Percentiles rank a stretch among this genome's conserved stretches.
These are phyloP conservation scores for Bonia amplexicaulis DNA, from an alignment of 176 grass and related monocot genomes.

Conservation along the genomic window DNA sequence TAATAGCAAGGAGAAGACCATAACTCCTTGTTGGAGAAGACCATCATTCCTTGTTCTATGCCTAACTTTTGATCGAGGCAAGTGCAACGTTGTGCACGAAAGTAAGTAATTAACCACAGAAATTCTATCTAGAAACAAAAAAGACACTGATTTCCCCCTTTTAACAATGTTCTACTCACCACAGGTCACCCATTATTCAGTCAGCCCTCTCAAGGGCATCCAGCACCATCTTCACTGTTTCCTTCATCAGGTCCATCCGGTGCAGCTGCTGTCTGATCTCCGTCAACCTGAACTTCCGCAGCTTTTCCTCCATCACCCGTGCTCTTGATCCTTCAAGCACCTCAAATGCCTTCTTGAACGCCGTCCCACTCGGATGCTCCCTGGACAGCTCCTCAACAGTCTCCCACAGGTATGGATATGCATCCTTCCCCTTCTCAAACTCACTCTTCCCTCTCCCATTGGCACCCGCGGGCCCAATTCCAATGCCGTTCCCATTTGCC, in stretches of 20 bases:
- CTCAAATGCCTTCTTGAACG: conserved; percentile 57
- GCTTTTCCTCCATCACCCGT: conserved; percentile 50
- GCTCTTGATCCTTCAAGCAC: conserved; percentile 48
- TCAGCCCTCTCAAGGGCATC: conserved; percentile 42
- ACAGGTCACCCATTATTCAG: conserved; percentile 6
- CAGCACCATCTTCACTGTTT: conserved; percentile 61
- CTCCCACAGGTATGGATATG: conserved; percentile 54
- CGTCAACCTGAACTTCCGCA: conserved; percentile 46
- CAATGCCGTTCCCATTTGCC: conserved; percentile 21
- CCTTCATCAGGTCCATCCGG: conserved; percentile 66
- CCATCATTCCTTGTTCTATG: conserved; percentile 23
- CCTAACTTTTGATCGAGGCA: conserved; percentile 33
- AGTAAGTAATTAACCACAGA: conserved; percentile 38
- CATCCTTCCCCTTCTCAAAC: conserved; percentile 39
- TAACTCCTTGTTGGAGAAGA: conserved; percentile 30
- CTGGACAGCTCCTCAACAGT: conserved; percentile 51
- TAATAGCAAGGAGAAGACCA: conserved; percentile 28
- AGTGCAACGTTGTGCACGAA: conserved; percentile 26
- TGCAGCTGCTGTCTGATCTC: conserved; percentile 60
- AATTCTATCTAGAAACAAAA: conserved; percentile 48
- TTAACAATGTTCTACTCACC: conserved; percentile 31
- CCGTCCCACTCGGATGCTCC: conserved; percentile 37
- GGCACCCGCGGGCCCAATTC: neutral
- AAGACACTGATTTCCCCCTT: conserved; percentile 10
- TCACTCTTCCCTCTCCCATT: conserved; percentile 15